A percentile compares a stretch with the other conserved stretches of the same genome.
phyloP scores from a whole-genome alignment of 495 filamentous ascomycete genomes.

The Xylaria castorea region DNA sequence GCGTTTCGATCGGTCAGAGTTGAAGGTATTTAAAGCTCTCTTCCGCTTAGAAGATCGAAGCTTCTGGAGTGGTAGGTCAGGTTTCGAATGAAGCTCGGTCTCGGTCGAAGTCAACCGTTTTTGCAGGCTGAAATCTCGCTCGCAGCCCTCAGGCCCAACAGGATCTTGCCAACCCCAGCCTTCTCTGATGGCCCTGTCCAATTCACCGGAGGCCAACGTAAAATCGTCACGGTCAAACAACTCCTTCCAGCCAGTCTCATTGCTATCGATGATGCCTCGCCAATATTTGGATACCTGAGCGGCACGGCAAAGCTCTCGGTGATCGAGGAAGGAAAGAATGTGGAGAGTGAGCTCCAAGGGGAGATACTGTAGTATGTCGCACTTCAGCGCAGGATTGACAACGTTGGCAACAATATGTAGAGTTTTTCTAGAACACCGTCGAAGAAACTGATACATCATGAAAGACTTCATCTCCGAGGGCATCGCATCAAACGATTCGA shows the following conservation, averaged over 20 bases:
- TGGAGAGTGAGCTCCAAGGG: slow-evolving; percentile 88
- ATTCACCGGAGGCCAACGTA: slow-evolving; percentile 77
- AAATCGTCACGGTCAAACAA: slow-evolving; percentile 86
- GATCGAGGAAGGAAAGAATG: slow-evolving; percentile 84
- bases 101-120: slow-evolving; percentile 54
- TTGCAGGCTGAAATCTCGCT: slow-evolving; percentile 74
- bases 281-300: slow-evolving; percentile 95
- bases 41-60: slow-evolving; percentile 52
- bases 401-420: slow-evolving; percentile 89
- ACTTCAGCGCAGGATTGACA: slow-evolving; percentile 96
- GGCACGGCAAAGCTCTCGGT: slow-evolving; percentile 85
- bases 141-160: slow-evolving; percentile 72
- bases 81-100: slow-evolving; percentile 53
- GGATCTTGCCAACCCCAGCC: slow-evolving; percentile 99
- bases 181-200: slow-evolving; percentile 84
- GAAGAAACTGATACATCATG: slow-evolving; percentile 94
- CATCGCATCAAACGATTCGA: slow-evolving; percentile 90
- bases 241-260: slow-evolving; percentile 96
- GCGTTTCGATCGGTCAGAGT: slow-evolving; percentile 61
- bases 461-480: slow-evolving; percentile 88
- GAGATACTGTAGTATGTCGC: slow-evolving; percentile 84
- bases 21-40: slow-evolving; percentile 45
- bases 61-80: slow-evolving; percentile 43
- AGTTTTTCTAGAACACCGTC: slow-evolving; percentile 86
- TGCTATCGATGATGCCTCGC: slow-evolving; percentile 85